These are phyloP conservation scores for Flagelloscypha sp. DNA, from an alignment of 768 basidiomycete genomes.

Conservation along the genomic window DNA sequence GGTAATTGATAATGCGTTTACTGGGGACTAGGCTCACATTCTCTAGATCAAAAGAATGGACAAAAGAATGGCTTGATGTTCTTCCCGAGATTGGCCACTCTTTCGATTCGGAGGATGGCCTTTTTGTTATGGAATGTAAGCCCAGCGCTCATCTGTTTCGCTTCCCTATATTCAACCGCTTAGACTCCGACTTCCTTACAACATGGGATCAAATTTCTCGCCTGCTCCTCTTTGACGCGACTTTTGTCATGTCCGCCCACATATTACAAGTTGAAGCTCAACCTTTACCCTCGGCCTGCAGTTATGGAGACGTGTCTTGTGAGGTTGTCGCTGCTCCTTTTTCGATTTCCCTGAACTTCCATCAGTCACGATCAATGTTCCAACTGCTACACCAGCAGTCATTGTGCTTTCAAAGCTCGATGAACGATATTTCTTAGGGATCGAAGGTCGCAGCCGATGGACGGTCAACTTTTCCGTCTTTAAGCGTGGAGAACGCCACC, in stretches of 20 bases:
- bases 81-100: conserved; percentile 34
- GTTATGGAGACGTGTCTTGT: conserved; percentile 49
- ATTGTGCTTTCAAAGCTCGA: conserved; percentile 25
- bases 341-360: too few relatives aligned
- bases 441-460: conserved; percentile 17
- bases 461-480: conserved; percentile 23
- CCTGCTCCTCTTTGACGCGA: conserved; percentile 36
- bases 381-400: conserved; percentile 15
- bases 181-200: conserved; percentile 36
- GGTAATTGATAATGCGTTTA: too few relatives aligned
- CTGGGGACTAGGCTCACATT: too few relatives aligned
- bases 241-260: conserved; percentile 39
- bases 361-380: conserved; percentile 21
- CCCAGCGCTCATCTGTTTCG: too few relatives aligned
- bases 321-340: conserved; percentile 17
- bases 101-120: conserved; percentile 45
- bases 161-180: neutral
- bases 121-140: conserved; percentile 52
- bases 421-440: conserved; percentile 21
- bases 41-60: conserved; percentile 58
- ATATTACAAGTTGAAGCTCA: conserved; percentile 39
- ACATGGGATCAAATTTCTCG: conserved; percentile 35
- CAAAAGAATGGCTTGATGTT: conserved; percentile 37
- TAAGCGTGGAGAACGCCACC: conserved; percentile 15
- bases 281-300: conserved; percentile 40